Base-by-base conservation (phyloP, 352 stramenopile genomes). In the Globisporangium perplexum region DNA sequence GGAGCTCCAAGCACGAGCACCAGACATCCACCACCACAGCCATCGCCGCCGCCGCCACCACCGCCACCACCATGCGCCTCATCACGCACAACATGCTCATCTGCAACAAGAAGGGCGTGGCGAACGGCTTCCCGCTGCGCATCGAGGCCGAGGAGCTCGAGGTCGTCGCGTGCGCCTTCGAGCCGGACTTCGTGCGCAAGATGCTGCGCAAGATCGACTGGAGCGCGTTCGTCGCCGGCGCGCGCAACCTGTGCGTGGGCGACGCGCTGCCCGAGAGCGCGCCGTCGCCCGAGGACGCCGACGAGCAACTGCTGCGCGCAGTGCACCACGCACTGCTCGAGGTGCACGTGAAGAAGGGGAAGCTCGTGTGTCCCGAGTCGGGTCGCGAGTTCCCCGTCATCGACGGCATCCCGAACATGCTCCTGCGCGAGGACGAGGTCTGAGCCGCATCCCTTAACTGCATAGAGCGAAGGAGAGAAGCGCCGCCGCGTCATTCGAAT, bases 341-440 rank as follows among this genome's bases (percentile, higher is more conserved):
- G 50, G 80, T 99, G 53, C 96, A 99, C 60, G 90, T 99, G 23
- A 86, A 98, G 60, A 89, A 98, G 63, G 97, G 96, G 31, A 84
- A 84, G 50, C 82, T 99, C 33, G 65, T 98, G 12, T 99, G 97
- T 63, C 96, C 96, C 15, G 93, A 98, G 77, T 98, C 96, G 17
- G 93, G 92, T 28, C 84, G 96, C 17, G 88, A 90, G 52, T 99
- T 99, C 72, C 86, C 93, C 20, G 97, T 99, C 50, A 88, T 97
- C 48, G 90, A 99, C 54, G 84, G 94, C 55, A 98, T 99, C 67
- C 95, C 96, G 8, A 99, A 99, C 77, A 98, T 99, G 95, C 86
- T 98, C 42, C 60, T 96, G 58, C 82, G 85, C 47, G 86, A 96
- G 60, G 86, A 96, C 57, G 86, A 96, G 63, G 82, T 96, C n/a